Base-by-base conservation (phyloP, 2,329 filamentous ascomycete species). In the Huntiella abstrusa region DNA sequence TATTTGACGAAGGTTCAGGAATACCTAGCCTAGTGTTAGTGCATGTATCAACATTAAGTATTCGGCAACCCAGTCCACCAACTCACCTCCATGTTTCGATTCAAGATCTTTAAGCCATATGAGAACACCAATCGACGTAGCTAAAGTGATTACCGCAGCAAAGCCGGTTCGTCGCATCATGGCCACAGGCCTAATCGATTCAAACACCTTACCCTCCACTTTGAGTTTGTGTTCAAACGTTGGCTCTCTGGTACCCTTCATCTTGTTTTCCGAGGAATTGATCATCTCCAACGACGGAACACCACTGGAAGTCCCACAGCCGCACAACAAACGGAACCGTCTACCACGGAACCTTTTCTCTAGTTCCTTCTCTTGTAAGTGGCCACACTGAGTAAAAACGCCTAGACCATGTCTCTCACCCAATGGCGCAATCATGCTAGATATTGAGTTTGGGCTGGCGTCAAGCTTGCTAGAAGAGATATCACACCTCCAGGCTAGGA, bases 381-480 rank as follows among this genome's bases (percentile, higher is more conserved):
- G 28, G 2, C 47, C 47, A 16, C 42, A 42, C 19, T 16, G n/a
- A 15, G 42, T 49, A 10, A 47, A 49, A 2, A 45, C 45, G 0
- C 55, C 6, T 0, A 53, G 4, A 0, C 53, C 49, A 0, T 49
- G 42, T 10, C 54, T 57, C 1, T 54, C 22, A 3, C 49, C 42
- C 7, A 59, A 53, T 0, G 58, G 11, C 0, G 55, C 48, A 2
- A 52, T 28, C 0, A 58, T 32, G 2, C 53, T 43, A 0, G 47
- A 19, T 2, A 61, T 53, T 0, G 58, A 57, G 0, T 54, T 57
- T 0, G 60, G 59, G 19, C 61, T 58, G 2, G 33, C 12, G 0
- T 37, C 33, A 0, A 43, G 11, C 1, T 54, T 50, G 15, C 53
- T 55, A 0, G 49, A 35, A 0, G 53, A 33, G 0, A 1, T 1